These are phyloP conservation scores for Coemansia sp. DNA, from an alignment of 192 early-diverging fungal species.

Conservation along the genomic window DNA sequence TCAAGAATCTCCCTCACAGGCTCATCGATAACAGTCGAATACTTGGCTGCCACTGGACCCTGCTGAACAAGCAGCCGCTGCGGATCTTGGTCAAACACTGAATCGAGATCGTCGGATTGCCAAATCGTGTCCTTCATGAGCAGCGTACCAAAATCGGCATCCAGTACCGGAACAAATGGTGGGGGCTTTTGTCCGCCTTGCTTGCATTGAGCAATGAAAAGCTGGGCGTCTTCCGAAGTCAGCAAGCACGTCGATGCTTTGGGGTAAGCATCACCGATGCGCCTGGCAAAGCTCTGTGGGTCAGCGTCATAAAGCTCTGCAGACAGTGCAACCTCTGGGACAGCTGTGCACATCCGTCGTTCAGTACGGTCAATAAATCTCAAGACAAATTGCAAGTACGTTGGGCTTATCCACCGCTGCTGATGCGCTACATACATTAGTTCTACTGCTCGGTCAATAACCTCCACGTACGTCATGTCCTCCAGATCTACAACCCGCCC, in stretches of 20 bases:
- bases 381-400: slow-evolving; percentile 66
- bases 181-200: slow-evolving; percentile 79
- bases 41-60: slow-evolving; percentile 77
- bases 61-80: slow-evolving; percentile 83
- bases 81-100: slow-evolving; percentile 81
- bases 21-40: slow-evolving; percentile 72
- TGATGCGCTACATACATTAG: slow-evolving; percentile 73
- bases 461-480: slow-evolving; percentile 92
- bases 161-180: slow-evolving; percentile 87
- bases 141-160: slow-evolving; percentile 87
- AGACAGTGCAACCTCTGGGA: neutral
- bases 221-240: slow-evolving; percentile 36
- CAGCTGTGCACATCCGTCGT: neutral
- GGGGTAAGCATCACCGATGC: slow-evolving; percentile 7
- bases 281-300: slow-evolving; percentile 16
- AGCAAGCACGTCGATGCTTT: slow-evolving; percentile 12
- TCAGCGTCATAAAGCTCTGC: neutral
- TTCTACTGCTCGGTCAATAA: slow-evolving; percentile 75
- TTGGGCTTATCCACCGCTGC: slow-evolving; percentile 74
- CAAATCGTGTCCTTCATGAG: slow-evolving; percentile 90
- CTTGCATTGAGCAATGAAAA: slow-evolving; percentile 42
- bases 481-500: slow-evolving; percentile 75
- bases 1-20: slow-evolving; percentile 87
- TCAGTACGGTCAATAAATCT: slow-evolving; percentile 70
- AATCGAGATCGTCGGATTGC: slow-evolving; percentile 85